A percentile compares a stretch with the other conserved stretches of the same genome.
Conservation (phyloP, 805 yeast species). For the Schwanniomyces sp. region DNA sequence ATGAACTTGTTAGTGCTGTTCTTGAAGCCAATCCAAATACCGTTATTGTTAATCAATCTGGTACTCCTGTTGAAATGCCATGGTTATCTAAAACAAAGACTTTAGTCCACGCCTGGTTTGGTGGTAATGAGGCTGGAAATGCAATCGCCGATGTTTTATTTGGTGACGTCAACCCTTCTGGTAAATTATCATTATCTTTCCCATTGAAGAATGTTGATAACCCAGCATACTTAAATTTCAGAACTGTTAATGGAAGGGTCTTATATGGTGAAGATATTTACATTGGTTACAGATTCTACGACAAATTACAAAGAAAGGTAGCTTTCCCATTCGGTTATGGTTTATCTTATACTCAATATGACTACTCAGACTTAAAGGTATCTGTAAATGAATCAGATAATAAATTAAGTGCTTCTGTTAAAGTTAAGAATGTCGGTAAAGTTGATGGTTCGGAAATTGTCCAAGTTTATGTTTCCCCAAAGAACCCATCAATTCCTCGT, state of each 20-base stretch:
- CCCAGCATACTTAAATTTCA: slow-evolving; percentile 29
- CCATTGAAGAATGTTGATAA: slow-evolving; percentile 23
- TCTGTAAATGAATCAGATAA: slow-evolving; percentile 13
- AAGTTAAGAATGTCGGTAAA: slow-evolving; percentile 23
- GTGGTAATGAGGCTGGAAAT: slow-evolving; percentile 32
- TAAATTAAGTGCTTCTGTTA: slow-evolving; percentile 14
- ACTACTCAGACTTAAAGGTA: slow-evolving; percentile 13
- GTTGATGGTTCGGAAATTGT: slow-evolving; percentile 27
- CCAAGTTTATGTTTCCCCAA: slow-evolving; percentile 25
- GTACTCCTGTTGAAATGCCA: slow-evolving; percentile 34
- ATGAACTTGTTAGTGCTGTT: slow-evolving; percentile 23
- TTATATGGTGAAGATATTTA: slow-evolving; percentile 34
- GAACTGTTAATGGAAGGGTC: slow-evolving; percentile 30
- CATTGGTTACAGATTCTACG: slow-evolving; percentile 34
- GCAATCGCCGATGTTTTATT: slow-evolving; percentile 32
- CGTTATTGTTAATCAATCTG: slow-evolving; percentile 32
- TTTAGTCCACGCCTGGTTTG: slow-evolving; percentile 35
- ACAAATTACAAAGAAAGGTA: slow-evolving; percentile 22
- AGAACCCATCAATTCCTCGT: slow-evolving; percentile 16
- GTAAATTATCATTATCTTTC: slow-evolving; percentile 24
- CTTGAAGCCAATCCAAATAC: slow-evolving; percentile 27
- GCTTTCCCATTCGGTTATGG: slow-evolving; percentile 35
- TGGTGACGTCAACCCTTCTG: slow-evolving; percentile 33
- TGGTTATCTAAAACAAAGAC: slow-evolving; percentile 25
- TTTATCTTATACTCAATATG: slow-evolving; percentile 27